Evolutionary conservation across 169 alveolate genomes (phyloP).

Genomic region (Plasmodium berghei): DNA sequence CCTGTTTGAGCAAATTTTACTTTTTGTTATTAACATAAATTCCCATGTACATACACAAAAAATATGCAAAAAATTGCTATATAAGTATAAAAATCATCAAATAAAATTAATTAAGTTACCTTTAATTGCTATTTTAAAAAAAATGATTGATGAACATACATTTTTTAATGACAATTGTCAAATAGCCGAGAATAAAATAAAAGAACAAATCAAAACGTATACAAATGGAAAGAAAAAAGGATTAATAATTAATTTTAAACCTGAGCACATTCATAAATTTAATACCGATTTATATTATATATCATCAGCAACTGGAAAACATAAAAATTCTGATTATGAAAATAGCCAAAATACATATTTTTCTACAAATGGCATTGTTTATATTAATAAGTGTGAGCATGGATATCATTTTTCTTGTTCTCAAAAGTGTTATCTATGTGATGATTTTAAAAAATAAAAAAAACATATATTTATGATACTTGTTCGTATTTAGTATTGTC

Average conservation of each 20-base stretch:
- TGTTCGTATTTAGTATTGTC: background rate
- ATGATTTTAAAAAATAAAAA: background rate
- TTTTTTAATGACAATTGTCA: constrained; percentile 22
- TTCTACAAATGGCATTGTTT: background rate
- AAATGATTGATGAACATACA: constrained; percentile 17
- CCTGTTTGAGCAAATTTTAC: constrained; percentile 36
- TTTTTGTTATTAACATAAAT: constrained; percentile 31
- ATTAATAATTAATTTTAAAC: constrained; percentile 14
- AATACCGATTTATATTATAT: constrained; percentile 5
- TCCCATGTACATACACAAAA: constrained; percentile 27
- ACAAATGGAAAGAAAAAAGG: constrained; percentile 57
- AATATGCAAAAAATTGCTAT: constrained; percentile 28
- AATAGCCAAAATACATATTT: background rate
- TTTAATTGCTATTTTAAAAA: constrained; percentile 31
- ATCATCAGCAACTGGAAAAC: background rate
- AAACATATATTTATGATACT: background rate
- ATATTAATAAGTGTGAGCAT: constrained; percentile 45
- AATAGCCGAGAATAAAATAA: constrained; percentile 21
- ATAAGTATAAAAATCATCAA: constrained; percentile 9
- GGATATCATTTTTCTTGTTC: constrained; percentile 42
- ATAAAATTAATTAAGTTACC: constrained; percentile 39
- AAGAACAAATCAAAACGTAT: constrained; percentile 17
- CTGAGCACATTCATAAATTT: constrained; percentile 24
- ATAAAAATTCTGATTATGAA: background rate
- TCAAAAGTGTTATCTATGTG: constrained; percentile 28